Conservation (phyloP, 2,329 filamentous ascomycete species). For the Pestalotiopsis sp. region DNA sequence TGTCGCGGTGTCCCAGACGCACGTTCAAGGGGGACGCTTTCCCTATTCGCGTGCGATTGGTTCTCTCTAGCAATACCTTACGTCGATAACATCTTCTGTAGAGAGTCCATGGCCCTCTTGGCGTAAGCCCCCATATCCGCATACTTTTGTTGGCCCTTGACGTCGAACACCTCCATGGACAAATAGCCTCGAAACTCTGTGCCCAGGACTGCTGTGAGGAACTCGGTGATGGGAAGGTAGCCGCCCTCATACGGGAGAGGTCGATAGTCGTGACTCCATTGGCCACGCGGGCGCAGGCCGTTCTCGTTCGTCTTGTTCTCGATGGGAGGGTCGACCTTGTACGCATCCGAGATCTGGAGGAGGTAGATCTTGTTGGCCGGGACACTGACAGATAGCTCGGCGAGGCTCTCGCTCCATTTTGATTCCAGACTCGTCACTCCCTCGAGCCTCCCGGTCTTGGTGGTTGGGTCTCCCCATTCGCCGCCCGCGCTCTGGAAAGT, state of each 20-base stretch:
- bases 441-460: conserved; percentile 60
- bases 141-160: conserved; percentile 52
- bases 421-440: conserved; percentile 47
- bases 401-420: conserved; percentile 56
- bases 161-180: conserved; percentile 72
- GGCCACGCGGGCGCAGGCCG: conserved; percentile 61
- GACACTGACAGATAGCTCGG: conserved; percentile 57
- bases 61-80: not conserved
- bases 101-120: conserved; percentile 50
- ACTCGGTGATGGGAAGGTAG: conserved; percentile 69
- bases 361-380: conserved; percentile 74
- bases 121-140: conserved; percentile 48
- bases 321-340: conserved; percentile 62
- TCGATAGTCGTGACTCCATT: conserved; percentile 73
- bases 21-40: no score
- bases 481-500: conserved; percentile 76
- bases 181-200: conserved; percentile 72
- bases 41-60: not conserved
- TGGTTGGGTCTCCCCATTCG: conserved; percentile 75
- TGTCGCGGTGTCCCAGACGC: no score
- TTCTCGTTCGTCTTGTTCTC: conserved; percentile 47
- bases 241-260: conserved; percentile 72
- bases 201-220: conserved; percentile 65
- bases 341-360: conserved; percentile 76
- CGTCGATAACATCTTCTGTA: conserved; percentile 37